Base-by-base conservation (phyloP, 371 early-diverging fungal species). In the Mortierella sp. region DNA sequence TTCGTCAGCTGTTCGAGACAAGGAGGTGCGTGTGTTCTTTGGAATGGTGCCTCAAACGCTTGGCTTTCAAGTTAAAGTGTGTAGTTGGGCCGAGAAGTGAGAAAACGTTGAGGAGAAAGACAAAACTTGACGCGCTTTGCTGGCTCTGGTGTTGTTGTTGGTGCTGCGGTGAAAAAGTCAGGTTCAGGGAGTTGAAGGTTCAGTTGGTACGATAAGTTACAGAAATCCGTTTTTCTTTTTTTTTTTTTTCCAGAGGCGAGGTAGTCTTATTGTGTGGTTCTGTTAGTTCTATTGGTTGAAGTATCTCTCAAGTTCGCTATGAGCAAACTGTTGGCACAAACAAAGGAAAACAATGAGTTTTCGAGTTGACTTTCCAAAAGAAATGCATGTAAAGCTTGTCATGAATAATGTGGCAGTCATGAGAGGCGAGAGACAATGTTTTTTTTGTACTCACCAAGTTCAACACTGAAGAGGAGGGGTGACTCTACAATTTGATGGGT, bases 11-110 rank as follows among this genome's bases (percentile, higher is more conserved):
- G 17, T 23, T 2, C 43, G 45, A 3, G 63, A 61, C 6, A 64
- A n/a, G 15, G 71, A 40, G 56, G 66, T 34, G 55, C 23, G 37
- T 35, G 34, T 42, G 22, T 37, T 2, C 62, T 66, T 35, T 26
- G 34, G 23, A 63, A 47, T 28, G 70, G 40, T 23, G 70, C 66
- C 58, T 75, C 75, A 29, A 62, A 61, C 40, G 70, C 70, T 64
- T 75, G 75, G 40, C 75, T 75, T 51, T 70, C 75, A 47, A 75
- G 54, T 55, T 70, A 70, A 62, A 61, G 55, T 37, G 43, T 70
- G 23, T 51, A 60, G n/a, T 32, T 35, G 15, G 55, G 26, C 26
- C 26, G 66, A 19, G 56, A 29, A 2, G 69, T 19, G 32, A 34
- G 58, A 28, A 10, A 49, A 31, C 28, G 64, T 55, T 5, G 65